These are phyloP conservation scores for Nephelium lappaceum DNA, from an alignment of 345 rosid species.

Conservation along the genomic window DNA sequence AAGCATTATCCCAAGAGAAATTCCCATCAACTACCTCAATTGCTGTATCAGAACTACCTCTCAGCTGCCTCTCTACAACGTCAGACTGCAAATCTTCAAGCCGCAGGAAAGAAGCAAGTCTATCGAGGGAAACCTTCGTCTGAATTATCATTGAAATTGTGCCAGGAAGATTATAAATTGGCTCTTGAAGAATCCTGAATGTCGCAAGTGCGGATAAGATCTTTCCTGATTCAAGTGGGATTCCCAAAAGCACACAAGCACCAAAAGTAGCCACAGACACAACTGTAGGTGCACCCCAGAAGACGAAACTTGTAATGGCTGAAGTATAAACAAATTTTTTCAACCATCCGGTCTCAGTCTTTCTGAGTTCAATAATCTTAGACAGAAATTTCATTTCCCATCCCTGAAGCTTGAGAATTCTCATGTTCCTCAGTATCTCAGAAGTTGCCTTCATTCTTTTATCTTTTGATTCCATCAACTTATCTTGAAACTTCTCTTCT, in stretches of 20 bases:
- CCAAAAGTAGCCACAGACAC: constrained; percentile 27
- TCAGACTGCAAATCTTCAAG: constrained; percentile 35
- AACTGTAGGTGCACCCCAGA: constrained; percentile 31
- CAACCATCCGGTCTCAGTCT: constrained; percentile 33
- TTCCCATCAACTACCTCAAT: constrained; percentile 36
- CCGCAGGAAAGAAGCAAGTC: constrained; percentile 32
- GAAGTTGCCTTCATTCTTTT: constrained; percentile 38
- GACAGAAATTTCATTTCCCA: constrained; percentile 46
- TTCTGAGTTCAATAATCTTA: constrained; percentile 33
- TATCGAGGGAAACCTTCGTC: constrained; percentile 40
- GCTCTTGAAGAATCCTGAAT: constrained; percentile 34
- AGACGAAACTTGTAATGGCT: constrained; percentile 18
- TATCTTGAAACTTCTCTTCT: constrained; percentile 30
- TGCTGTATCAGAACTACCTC: constrained; percentile 26
- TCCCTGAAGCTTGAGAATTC: constrained; percentile 42
- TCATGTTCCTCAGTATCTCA: constrained; percentile 37
- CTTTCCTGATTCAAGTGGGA: constrained; percentile 37
- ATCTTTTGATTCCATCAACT: constrained; percentile 40
- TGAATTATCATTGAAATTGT: constrained; percentile 37
- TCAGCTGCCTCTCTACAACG: constrained; percentile 29
- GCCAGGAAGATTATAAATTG: constrained; percentile 35
- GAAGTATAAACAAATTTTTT: constrained; percentile 31
- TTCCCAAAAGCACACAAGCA: constrained; percentile 30
- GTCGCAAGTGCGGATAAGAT: constrained; percentile 43
- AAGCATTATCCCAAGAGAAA: constrained; percentile 39